Base-by-base conservation (phyloP, 1,284 basidiomycete genomes). In the Pseudozyma thailandica region DNA sequence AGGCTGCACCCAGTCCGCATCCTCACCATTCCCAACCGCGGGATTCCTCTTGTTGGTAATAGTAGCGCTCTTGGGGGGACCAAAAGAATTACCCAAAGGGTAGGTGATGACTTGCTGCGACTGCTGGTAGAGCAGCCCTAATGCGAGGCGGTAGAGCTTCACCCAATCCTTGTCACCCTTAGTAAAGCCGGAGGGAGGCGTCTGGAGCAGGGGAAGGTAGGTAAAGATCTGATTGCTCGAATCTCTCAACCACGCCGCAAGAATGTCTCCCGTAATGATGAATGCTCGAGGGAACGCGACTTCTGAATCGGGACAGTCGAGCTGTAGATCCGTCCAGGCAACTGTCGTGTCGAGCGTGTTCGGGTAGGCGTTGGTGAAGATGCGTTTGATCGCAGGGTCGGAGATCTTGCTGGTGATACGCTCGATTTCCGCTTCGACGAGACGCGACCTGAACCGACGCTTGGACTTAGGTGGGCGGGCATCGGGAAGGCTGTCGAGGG, bases 311-410 rank as follows among this genome's bases (percentile, higher is more conserved):
- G 61, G 60, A 30, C 63, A 53, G 42, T 63, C 20, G 31, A 65
- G 61, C 37, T 75, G 59, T 12, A 65, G 46, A 59, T 76, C 74
- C 0, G 58, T 64, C 74, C 71, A 77, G 20, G 37, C 64, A 9
- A 77, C 62, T 9, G 75, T 76, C 2, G 74, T 74, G 28, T 77
- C 75, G 30, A 77, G 63, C 2, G 49, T 68, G 55, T 72, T 73
- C 4, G 72, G 72, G 27, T 69, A 75, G 16, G 59, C 53, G 39
- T 75, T 75, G 43, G 48, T 44, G 20, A 64, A 75, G 60, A 75
- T 63, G 1, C 73, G 46, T 35, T 53, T 54, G 18, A 75, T 6
- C 3, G 73, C 73, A 13, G 59, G 65, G 43, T 75, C 73, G 4
- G 52, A 10, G 58, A 75, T 74, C 28, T 51, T 44, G 13, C 43